Evolutionary conservation across 164 flowering plant species (phyloP).

Genomic region (Kalanchoe fedtschenkoi): DNA sequence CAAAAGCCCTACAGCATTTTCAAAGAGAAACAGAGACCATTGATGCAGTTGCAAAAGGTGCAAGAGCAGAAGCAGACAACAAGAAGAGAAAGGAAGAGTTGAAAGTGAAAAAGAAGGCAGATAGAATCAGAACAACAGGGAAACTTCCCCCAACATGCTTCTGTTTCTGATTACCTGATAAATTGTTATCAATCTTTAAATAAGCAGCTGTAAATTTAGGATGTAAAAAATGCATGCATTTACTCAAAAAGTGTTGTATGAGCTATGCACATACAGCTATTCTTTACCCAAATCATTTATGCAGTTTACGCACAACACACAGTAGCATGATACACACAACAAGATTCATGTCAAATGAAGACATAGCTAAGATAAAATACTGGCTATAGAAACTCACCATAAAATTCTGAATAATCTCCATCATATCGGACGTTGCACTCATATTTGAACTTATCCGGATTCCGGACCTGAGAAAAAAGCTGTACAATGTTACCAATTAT

Average conservation of each 20-base stretch:
- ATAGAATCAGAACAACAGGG: conserved; percentile 40
- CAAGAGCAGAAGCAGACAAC: conserved; percentile 37
- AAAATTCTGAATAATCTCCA: too few species aligned
- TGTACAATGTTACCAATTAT: too few species aligned
- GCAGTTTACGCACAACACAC: too few species aligned
- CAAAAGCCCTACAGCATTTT: conserved; percentile 21
- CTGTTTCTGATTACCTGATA: conserved; percentile 26
- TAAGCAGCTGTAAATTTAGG: neutral
- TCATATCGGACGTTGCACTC: too few species aligned
- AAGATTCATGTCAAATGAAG: too few species aligned
- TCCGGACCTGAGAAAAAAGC: too few species aligned
- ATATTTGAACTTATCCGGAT: too few species aligned
- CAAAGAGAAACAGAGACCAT: conserved; percentile 21
- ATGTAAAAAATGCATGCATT: neutral
- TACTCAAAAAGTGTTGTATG: neutral
- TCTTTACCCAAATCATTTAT: neutral
- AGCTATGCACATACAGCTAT: neutral
- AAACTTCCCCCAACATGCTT: conserved; percentile 30
- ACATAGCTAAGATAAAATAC: too few species aligned
- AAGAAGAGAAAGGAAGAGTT: conserved; percentile 33
- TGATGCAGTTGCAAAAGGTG: conserved; percentile 32
- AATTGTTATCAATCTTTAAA: neutral
- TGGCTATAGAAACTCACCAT: too few species aligned
- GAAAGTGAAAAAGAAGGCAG: conserved; percentile 42
- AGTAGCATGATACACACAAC: too few species aligned